Conservation (phyloP, 2,329 filamentous ascomycete species). For the Tolypocladium paradoxum region DNA sequence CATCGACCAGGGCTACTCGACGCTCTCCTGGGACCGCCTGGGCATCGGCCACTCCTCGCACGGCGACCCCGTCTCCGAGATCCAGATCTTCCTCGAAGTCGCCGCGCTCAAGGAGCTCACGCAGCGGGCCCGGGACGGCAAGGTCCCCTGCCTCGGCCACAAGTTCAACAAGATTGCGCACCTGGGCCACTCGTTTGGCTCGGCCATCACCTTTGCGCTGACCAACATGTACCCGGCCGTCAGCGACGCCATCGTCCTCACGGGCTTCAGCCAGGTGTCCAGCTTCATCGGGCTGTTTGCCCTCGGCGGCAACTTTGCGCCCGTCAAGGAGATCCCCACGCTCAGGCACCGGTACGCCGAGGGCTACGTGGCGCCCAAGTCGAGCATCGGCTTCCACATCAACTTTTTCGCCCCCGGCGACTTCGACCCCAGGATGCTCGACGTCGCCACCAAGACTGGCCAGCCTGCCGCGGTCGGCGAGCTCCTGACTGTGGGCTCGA, state of each 20-base stretch:
- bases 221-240: conserved; percentile 38
- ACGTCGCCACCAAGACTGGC: conserved; percentile 32
- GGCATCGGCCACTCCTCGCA: conserved; percentile 48
- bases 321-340: conserved; percentile 22
- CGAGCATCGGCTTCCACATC: conserved; percentile 37
- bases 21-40: conserved; percentile 50
- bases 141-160: conserved; percentile 28
- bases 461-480: conserved; percentile 49
- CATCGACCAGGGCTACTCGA: conserved; percentile 45
- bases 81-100: conserved; percentile 48
- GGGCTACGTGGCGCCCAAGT: conserved; percentile 42
- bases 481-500: conserved; percentile 41
- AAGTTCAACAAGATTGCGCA: conserved; percentile 38
- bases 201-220: conserved; percentile 44
- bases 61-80: conserved; percentile 47
- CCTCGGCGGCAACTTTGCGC: conserved; percentile 35
- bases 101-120: conserved; percentile 46
- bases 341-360: conserved; percentile 24
- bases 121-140: conserved; percentile 31
- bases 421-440: conserved; percentile 44
- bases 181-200: conserved; percentile 55
- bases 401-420: conserved; percentile 40
- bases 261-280: conserved; percentile 43
- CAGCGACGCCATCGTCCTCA: conserved; percentile 48
- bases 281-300: conserved; percentile 32